These are phyloP conservation scores for Macadamia integrifolia DNA, from an alignment of 164 flowering plant genomes.

Conservation along the genomic window DNA sequence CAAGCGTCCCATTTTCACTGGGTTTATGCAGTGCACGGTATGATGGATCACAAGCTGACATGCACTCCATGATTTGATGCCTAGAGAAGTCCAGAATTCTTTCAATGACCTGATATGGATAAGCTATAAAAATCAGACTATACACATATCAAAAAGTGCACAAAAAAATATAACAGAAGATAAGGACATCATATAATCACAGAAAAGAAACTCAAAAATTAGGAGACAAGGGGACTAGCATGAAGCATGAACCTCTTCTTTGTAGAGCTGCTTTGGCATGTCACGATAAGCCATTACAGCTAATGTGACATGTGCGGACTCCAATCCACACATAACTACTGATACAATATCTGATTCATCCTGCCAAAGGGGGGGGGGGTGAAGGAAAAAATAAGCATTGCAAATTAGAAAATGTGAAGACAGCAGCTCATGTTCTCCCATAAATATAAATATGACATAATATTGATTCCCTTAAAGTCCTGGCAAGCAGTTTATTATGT, in stretches of 20 bases:
- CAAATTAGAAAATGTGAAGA: neutral
- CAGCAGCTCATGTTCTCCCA: no score
- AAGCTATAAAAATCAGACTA: slow-evolving; percentile 5
- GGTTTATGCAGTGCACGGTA: slow-evolving; percentile 83
- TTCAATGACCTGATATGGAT: slow-evolving; percentile 63
- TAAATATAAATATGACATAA: no score
- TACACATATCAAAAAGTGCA: neutral
- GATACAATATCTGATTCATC: slow-evolving; percentile 63
- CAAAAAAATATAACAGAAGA: neutral
- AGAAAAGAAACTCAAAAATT: neutral
- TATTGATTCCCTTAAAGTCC: no score
- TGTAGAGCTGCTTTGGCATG: slow-evolving; percentile 93
- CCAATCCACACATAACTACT: slow-evolving; percentile 61
- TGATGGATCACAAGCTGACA: slow-evolving; percentile 86
- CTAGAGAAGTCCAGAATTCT: slow-evolving; percentile 90
- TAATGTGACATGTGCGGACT: slow-evolving; percentile 83
- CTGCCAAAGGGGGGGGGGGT: slow-evolving; percentile 26
- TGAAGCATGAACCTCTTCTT: slow-evolving; percentile 68
- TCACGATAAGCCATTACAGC: slow-evolving; percentile 65
- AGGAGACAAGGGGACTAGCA: neutral
- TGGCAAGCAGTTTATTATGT: no score
- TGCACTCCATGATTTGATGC: slow-evolving; percentile 76
- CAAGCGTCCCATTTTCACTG: slow-evolving; percentile 45
- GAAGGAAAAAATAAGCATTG: slow-evolving; percentile 11
- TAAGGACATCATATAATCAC: neutral